Percentiles rank a stretch among this genome's conserved stretches.
Evolutionary conservation across 208 protist genomes (phyloP).

Genomic region (Crithidia mellificae): DNA sequence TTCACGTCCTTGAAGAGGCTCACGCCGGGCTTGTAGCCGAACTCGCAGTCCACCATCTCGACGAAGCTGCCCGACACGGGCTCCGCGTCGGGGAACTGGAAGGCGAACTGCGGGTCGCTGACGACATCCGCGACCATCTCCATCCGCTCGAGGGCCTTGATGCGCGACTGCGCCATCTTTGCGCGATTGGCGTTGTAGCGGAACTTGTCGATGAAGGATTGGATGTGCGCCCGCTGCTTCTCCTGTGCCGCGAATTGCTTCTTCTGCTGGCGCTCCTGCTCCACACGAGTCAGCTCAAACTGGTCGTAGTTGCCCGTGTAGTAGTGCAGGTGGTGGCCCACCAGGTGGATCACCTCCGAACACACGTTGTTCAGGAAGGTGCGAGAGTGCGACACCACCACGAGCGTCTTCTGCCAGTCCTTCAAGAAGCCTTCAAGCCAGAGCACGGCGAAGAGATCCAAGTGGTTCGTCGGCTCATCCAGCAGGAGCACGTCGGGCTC

Average conservation of each 20-base stretch:
- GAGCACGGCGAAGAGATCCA: conserved; percentile 97
- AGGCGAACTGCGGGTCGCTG: conserved; percentile 89
- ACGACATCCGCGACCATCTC: conserved; percentile 85
- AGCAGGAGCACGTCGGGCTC: conserved; percentile 95
- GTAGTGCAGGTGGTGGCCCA: conserved; percentile 82
- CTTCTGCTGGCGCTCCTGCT: conserved; percentile 87
- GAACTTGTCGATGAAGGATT: conserved; percentile 95
- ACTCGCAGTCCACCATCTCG: conserved; percentile 91
- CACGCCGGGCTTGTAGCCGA: conserved; percentile 87
- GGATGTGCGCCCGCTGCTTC: conserved; percentile 90
- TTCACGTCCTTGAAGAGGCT: conserved; percentile 92
- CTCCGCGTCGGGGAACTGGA: conserved; percentile 91
- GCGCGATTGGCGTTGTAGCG: conserved; percentile 90
- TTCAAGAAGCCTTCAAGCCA: conserved; percentile 98
- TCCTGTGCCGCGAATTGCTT: conserved; percentile 91
- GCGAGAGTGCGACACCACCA: conserved; percentile 98
- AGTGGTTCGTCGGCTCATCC: conserved; percentile 98
- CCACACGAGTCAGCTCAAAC: conserved; percentile 90
- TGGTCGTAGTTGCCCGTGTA: conserved; percentile 95
- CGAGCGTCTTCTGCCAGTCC: conserved; percentile 94
- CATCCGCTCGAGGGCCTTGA: conserved; percentile 94
- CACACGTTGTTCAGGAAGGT: conserved; percentile 97
- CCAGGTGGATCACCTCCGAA: conserved; percentile 93
- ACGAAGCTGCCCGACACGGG: conserved; percentile 76
- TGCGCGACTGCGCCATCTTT: conserved; percentile 93